Evolutionary conservation across 345 rosid species (phyloP).

Genomic region (Sonneratia caseolaris): DNA sequence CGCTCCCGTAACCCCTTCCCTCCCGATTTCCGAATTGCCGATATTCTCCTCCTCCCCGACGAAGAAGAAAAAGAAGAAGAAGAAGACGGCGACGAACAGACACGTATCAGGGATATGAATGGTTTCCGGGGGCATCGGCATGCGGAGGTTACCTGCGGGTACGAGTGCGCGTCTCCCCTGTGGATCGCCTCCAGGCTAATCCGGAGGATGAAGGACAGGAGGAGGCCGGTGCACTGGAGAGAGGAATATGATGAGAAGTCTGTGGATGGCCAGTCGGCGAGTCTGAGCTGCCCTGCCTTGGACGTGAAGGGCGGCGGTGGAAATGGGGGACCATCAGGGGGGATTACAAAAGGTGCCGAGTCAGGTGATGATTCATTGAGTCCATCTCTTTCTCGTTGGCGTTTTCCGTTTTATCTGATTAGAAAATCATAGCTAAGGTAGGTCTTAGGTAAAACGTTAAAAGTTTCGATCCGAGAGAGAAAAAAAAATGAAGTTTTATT

Average conservation of each 20-base stretch:
- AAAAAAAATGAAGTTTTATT: too few species aligned
- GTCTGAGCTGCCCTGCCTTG: constrained; percentile 1
- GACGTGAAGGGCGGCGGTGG: too few species aligned
- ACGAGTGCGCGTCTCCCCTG: not conserved
- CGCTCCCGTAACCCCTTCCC: not conserved
- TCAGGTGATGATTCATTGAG: too few species aligned
- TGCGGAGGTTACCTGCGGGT: not conserved
- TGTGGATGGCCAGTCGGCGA: not conserved
- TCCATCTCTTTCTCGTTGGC: too few species aligned
- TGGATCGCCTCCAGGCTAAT: not conserved
- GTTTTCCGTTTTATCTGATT: too few species aligned
- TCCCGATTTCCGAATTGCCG: constrained; percentile 19
- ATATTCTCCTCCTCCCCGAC: constrained; percentile 11
- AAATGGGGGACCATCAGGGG: too few species aligned
- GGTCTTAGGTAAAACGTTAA: not conserved
- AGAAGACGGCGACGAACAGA: not conserved
- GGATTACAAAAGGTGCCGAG: too few species aligned
- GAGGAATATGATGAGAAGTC: not conserved
- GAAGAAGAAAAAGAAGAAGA: not conserved
- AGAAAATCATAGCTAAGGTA: too few species aligned
- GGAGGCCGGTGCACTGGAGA: not conserved
- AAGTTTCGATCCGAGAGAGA: not conserved
- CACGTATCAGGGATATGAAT: too few species aligned
- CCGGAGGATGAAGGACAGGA: not conserved
- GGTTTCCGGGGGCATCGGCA: not conserved